Conservation (phyloP, 2,329 filamentous ascomycete species). For the Botrytis tulipae region DNA sequence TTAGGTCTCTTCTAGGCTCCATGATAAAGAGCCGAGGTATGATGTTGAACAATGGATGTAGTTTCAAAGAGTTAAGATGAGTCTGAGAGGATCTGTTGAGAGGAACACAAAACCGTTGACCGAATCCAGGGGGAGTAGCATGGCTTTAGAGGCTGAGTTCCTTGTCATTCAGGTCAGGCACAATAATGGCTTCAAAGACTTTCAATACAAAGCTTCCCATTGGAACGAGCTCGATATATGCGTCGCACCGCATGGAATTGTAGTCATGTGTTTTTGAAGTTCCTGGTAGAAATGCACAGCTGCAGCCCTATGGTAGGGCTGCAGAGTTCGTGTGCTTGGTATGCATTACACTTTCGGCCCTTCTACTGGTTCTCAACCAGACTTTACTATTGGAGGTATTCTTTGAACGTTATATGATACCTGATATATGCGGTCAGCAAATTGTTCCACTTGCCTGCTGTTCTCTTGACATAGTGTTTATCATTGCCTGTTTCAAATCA, state of each 20-base stretch:
- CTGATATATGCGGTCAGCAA: conserved; percentile 2
- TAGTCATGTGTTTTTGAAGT: neutral
- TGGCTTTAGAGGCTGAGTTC: conserved; percentile 8
- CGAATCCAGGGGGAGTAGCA: neutral
- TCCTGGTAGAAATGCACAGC: neutral
- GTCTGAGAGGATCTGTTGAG: neutral
- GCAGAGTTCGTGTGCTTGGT: neutral
- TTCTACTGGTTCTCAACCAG: neutral
- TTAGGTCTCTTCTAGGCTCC: conserved; percentile 10
- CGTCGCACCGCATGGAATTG: neutral
- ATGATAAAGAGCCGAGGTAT: conserved; percentile 1
- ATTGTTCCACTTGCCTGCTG: neutral
- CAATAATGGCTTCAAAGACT: neutral
- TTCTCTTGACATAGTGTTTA: neutral
- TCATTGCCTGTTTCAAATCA: neutral
- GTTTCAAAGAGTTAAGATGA: neutral
- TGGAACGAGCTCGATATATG: neutral
- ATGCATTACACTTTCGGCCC: neutral
- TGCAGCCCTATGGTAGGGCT: conserved; percentile 21
- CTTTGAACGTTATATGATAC: neutral
- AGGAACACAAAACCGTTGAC: neutral
- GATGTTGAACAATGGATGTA: neutral
- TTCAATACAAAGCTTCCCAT: neutral
- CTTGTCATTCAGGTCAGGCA: neutral
- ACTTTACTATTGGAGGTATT: neutral